Conservation (phyloP, 23 red algal species). For the Chondrus crispus region DNA sequence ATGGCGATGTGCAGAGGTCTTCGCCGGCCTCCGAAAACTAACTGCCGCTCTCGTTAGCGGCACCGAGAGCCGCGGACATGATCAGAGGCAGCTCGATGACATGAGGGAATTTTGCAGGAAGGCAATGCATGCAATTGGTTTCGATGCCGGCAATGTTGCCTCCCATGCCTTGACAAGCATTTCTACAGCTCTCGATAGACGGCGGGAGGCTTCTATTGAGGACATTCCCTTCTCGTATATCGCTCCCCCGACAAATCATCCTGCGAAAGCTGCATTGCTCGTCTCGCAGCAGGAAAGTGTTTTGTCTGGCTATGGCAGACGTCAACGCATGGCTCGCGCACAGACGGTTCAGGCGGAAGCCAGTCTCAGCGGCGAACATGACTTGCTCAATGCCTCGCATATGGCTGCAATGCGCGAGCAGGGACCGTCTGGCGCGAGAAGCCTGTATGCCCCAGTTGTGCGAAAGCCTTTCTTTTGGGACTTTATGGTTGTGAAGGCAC, state of each 20-base stretch:
- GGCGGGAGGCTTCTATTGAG: too few relatives aligned
- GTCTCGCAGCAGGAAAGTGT: background rate
- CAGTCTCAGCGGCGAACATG: background rate
- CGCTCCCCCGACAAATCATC: background rate
- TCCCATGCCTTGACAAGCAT: background rate
- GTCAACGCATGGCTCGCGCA: background rate
- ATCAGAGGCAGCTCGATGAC: background rate
- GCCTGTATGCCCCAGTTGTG: background rate
- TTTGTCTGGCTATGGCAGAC: background rate
- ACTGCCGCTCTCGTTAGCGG: constrained; percentile 26
- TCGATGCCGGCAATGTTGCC: background rate
- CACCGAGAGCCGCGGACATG: background rate
- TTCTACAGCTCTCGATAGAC: background rate
- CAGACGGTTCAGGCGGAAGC: background rate
- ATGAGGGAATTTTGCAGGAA: background rate
- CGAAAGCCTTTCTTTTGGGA: background rate
- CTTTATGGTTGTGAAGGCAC: constrained; percentile 27
- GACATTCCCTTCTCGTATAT: background rate
- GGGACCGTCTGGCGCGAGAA: background rate
- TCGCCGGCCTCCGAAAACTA: constrained; percentile 2
- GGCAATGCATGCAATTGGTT: background rate
- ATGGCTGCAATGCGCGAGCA: background rate
- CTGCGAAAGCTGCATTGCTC: background rate
- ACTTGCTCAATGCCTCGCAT: background rate
- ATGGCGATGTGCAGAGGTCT: constrained; percentile 24